Percentiles rank a stretch among this genome's conserved stretches.
phyloP scores from a whole-genome alignment of 192 early-diverging fungal genomes.

The Linderina pennispora region DNA sequence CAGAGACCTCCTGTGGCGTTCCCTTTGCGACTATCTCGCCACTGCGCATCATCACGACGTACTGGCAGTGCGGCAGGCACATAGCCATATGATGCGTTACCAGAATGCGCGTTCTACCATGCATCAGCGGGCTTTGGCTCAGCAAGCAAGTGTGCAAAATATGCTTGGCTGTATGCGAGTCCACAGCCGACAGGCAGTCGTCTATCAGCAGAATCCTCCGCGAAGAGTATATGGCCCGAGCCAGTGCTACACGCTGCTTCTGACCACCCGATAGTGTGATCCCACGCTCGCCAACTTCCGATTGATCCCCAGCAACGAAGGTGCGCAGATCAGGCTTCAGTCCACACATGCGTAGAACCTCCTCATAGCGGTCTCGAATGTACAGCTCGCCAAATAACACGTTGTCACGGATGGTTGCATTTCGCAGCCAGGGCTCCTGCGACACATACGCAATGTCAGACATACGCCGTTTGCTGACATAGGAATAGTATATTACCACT shows the following conservation, averaged over 20 bases:
- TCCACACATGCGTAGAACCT: conserved; percentile 75
- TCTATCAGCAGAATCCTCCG: conserved; percentile 66
- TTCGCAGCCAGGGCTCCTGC: conserved; percentile 68
- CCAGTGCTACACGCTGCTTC: conserved; percentile 76
- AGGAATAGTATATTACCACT: conserved; percentile 21
- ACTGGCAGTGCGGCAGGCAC: conserved; percentile 41
- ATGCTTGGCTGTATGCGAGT: conserved; percentile 87
- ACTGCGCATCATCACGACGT: conserved; percentile 56
- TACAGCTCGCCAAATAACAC: conserved; percentile 77
- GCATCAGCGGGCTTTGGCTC: conserved; percentile 55
- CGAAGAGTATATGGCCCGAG: conserved; percentile 75
- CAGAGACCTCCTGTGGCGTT: conserved; percentile 40
- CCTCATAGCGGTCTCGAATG: conserved; percentile 63
- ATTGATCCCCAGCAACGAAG: conserved; percentile 77
- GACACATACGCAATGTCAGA: conserved; percentile 74
- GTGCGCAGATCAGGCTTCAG: conserved; percentile 76
- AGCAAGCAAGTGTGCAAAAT: conserved; percentile 71
- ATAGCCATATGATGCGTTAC: conserved; percentile 79
- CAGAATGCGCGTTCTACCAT: conserved; percentile 69
- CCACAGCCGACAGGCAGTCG: conserved; percentile 88
- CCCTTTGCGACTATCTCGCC: conserved; percentile 52
- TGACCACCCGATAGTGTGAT: conserved; percentile 77
- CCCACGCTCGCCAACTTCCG: conserved; percentile 85
- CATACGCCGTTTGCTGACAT: too few species aligned
- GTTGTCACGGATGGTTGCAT: conserved; percentile 67